phyloP scores from a whole-genome alignment of 1,284 basidiomycete species.

The Cutaneotrichosporon cyanovorans region DNA sequence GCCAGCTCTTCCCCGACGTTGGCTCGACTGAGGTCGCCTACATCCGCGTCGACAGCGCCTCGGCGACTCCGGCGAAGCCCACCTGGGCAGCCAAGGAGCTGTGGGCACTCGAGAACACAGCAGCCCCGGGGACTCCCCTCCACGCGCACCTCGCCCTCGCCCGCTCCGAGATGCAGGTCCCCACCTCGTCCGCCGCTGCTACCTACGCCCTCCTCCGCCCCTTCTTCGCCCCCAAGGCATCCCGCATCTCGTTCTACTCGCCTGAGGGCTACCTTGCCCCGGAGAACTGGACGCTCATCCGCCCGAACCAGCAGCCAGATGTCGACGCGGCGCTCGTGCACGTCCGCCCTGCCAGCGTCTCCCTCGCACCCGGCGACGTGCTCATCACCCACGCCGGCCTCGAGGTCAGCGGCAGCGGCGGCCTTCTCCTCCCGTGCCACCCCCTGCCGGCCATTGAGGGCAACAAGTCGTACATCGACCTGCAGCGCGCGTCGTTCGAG shows the following conservation, averaged over 20 bases:
- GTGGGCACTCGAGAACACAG: slow-evolving; percentile 13
- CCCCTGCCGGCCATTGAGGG: slow-evolving; percentile 19
- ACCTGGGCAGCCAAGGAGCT: slow-evolving; percentile 10
- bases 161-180: slow-evolving; percentile 19
- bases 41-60: slow-evolving; percentile 22
- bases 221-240: slow-evolving; percentile 27
- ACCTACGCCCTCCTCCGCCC: slow-evolving; percentile 39
- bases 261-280: slow-evolving; percentile 26
- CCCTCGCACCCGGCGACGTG: slow-evolving; percentile 35
- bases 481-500: slow-evolving; percentile 34
- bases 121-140: slow-evolving; percentile 16
- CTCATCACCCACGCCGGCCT: slow-evolving; percentile 30
- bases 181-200: slow-evolving; percentile 25
- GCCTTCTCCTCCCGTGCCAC: slow-evolving; percentile 30
- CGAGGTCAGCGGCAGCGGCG: slow-evolving; percentile 14
- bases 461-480: slow-evolving; percentile 19
- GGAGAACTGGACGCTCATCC: slow-evolving; percentile 29
- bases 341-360: slow-evolving; percentile 17
- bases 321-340: slow-evolving; percentile 23
- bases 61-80: slow-evolving; percentile 7
- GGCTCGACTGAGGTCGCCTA: slow-evolving; percentile 13
- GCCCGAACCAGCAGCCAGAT: background rate
- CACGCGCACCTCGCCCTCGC: slow-evolving; percentile 34
- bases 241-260: slow-evolving; percentile 37
- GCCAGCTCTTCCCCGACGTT: slow-evolving; percentile 12